Evolutionary conservation across 805 yeast species (phyloP).

Genomic region (Jamesozyma jinghongensis): DNA sequence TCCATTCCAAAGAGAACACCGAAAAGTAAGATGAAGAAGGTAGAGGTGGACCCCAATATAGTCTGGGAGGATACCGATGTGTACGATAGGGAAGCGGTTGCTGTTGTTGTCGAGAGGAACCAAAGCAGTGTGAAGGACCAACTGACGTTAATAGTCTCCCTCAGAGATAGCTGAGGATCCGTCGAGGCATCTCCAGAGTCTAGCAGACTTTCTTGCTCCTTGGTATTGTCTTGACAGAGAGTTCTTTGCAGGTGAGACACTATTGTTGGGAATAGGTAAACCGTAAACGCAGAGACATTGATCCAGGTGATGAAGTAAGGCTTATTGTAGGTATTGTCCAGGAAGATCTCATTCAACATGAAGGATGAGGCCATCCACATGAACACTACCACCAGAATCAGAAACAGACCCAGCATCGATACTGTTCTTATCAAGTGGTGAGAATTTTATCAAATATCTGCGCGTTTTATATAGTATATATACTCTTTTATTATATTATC

Average conservation of each 20-base stretch:
- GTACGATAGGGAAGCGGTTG: conserved; percentile 73
- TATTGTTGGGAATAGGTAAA: conserved; percentile 55
- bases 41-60: conserved; percentile 80
- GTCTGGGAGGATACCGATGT: conserved; percentile 91
- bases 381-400: conserved; percentile 62
- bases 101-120: conserved; percentile 78
- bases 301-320: conserved; percentile 89
- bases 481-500: no score
- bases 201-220: neutral
- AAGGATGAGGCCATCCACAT: conserved; percentile 87
- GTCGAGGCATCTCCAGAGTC: conserved; percentile 10
- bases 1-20: conserved; percentile 67
- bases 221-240: no score
- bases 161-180: conserved; percentile 14
- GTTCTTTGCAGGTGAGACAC: no score
- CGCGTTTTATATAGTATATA: no score
- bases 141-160: conserved; percentile 60
- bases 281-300: conserved; percentile 70
- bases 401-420: conserved; percentile 47
- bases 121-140: conserved; percentile 73
- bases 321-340: conserved; percentile 54
- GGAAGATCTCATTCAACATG: conserved; percentile 63
- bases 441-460: no score
- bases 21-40: conserved; percentile 76
- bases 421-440: no score